Percentiles rank a stretch among this genome's conserved stretches.
Evolutionary conservation across 1,284 basidiomycete genomes (phyloP).

Genomic region (Austroboletus novae-zelandiae): DNA sequence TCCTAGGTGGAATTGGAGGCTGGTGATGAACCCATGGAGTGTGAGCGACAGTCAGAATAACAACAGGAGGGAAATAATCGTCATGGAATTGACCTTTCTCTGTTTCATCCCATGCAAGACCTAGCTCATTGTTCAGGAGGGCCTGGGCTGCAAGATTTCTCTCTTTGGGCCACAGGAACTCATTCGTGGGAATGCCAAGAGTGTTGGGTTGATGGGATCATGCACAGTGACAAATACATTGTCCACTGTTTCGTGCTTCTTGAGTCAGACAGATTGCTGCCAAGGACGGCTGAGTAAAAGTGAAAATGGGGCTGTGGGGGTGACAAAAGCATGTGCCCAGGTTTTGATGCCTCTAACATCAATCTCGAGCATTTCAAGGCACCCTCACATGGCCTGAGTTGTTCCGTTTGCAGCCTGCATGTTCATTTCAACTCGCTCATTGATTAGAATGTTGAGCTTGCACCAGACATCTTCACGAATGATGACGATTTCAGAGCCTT

Average conservation of each 20-base stretch:
- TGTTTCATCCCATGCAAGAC: slow-evolving; percentile 14
- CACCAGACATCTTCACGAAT: slow-evolving; percentile 2
- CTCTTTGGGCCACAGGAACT: slow-evolving; percentile 29
- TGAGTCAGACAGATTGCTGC: slow-evolving; percentile 8
- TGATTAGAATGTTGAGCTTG: not conserved
- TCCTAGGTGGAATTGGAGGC: slow-evolving; percentile 21
- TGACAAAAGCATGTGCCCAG: slow-evolving; percentile 20
- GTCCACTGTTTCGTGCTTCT: not conserved
- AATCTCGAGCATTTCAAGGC: slow-evolving; percentile 15
- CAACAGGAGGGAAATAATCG: slow-evolving; percentile 14
- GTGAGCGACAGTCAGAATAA: slow-evolving; percentile 22
- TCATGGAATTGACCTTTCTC: slow-evolving; percentile 21
- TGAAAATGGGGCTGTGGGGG: slow-evolving; percentile 14
- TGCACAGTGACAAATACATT: slow-evolving; percentile 4
- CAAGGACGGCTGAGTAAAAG: slow-evolving; percentile 20
- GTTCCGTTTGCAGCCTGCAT: slow-evolving; percentile 24
- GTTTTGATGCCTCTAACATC: slow-evolving; percentile 14
- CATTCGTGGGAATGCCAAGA: not conserved
- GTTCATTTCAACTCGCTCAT: not conserved
- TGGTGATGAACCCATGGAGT: slow-evolving; percentile 19
- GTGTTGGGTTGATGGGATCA: not conserved
- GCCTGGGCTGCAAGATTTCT: slow-evolving; percentile 10
- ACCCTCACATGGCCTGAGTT: slow-evolving; percentile 5
- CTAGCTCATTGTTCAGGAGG: slow-evolving; percentile 14
- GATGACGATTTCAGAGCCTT: slow-evolving; percentile 9